Evolutionary conservation across 176 grass and related monocot species (phyloP).

Genomic region (Cenchrus fungigraminus): DNA sequence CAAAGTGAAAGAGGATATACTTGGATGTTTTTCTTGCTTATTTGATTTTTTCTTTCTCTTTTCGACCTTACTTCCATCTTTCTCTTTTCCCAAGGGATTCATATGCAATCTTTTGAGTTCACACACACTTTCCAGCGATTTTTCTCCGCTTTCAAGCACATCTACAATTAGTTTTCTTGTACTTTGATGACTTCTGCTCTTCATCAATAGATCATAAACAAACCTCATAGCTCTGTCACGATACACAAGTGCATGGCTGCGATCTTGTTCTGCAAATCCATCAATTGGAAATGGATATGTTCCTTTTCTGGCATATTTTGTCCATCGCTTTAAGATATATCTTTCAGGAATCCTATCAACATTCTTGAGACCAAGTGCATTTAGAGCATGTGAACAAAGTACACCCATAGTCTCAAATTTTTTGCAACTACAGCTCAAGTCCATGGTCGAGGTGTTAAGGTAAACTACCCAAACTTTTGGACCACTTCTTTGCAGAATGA

Average conservation of each 20-base stretch:
- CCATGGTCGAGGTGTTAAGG: constrained; percentile 64
- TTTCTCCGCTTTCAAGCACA: constrained; percentile 69
- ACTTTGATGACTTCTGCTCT: constrained; percentile 63
- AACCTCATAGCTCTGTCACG: constrained; percentile 69
- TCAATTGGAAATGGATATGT: constrained; percentile 54
- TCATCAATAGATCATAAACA: constrained; percentile 69
- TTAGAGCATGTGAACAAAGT: constrained; percentile 83
- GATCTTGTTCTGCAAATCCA: constrained; percentile 51
- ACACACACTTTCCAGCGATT: constrained; percentile 63
- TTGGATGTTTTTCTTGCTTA: constrained; percentile 72
- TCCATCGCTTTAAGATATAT: constrained; percentile 76
- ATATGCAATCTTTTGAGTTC: constrained; percentile 70
- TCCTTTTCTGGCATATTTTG: constrained; percentile 68
- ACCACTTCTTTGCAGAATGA: constrained; percentile 60
- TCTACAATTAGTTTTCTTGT: constrained; percentile 70
- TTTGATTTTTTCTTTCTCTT: constrained; percentile 76
- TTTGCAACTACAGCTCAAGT: constrained; percentile 80
- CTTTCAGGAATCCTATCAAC: constrained; percentile 72
- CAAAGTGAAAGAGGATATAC: constrained; percentile 51
- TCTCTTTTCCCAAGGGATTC: constrained; percentile 62
- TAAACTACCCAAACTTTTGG: constrained; percentile 70
- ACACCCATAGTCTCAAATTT: constrained; percentile 77
- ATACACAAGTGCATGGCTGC: constrained; percentile 46
- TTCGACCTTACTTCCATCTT: constrained; percentile 69
- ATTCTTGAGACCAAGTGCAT: constrained; percentile 72